phyloP scores from a whole-genome alignment of 208 protist genomes.

The Vickermania spadyakhi region DNA sequence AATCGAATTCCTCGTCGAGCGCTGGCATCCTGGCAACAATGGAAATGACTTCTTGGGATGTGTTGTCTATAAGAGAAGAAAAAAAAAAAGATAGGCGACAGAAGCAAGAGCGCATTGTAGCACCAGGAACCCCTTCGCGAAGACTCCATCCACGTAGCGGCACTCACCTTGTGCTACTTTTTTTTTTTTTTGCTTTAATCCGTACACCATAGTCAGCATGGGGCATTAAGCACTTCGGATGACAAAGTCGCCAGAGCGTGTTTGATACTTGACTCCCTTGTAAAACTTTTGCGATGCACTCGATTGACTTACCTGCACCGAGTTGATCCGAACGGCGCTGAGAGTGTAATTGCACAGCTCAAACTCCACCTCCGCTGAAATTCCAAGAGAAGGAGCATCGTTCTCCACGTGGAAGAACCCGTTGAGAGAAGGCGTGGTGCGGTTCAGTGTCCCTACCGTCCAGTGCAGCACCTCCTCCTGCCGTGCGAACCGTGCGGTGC shows the following conservation, averaged over 20 bases:
- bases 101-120: not conserved
- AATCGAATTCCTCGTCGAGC: conserved; percentile 14
- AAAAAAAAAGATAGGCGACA: conserved; percentile 2
- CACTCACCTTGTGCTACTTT: not conserved
- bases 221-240: conserved; percentile 48
- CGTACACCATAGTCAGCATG: not conserved
- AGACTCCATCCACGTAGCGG: too few relatives aligned
- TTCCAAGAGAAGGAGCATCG: conserved; percentile 1
- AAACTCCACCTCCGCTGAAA: conserved; percentile 49
- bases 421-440: conserved; percentile 49
- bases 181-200: not conserved
- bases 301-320: conserved; percentile 75
- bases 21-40: conserved; percentile 3
- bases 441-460: conserved; percentile 61
- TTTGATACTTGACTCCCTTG: conserved; percentile 86
- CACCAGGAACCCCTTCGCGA: not conserved
- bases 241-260: conserved; percentile 66
- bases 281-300: conserved; percentile 69
- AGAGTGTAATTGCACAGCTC: conserved; percentile 59
- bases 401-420: conserved; percentile 55
- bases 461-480: conserved; percentile 50
- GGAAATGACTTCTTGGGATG: not conserved
- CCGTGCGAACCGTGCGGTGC: conserved; percentile 68
- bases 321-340: conserved; percentile 66
- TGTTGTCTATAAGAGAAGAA: conserved; percentile 7